phyloP scores from a whole-genome alignment of 148 eudicot genomes.

The Bassia scoparia region DNA sequence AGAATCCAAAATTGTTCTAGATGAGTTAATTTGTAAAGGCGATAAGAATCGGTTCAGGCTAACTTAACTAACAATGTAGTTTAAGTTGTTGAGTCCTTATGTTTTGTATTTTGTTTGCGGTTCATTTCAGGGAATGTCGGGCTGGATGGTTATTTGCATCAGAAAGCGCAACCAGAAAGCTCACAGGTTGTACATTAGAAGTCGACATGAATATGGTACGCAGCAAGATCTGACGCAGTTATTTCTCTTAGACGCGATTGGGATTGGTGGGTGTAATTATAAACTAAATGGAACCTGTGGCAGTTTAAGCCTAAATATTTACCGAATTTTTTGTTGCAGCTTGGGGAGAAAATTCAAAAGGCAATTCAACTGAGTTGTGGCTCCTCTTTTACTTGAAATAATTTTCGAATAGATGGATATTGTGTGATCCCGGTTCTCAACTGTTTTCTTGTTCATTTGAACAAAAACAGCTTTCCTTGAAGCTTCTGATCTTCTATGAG shows the following conservation, averaged over 20 bases:
- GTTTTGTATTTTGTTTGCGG: neutral
- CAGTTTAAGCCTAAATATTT: neutral
- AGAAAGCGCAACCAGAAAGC: slow-evolving; percentile 63
- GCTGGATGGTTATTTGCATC: slow-evolving; percentile 73
- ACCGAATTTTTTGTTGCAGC: neutral
- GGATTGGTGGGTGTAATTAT: slow-evolving; percentile 21
- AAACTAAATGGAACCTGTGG: slow-evolving; percentile 2
- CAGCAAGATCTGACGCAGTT: slow-evolving; percentile 62
- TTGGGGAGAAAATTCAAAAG: slow-evolving; percentile 12
- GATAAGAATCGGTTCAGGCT: neutral
- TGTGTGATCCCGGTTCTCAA: neutral
- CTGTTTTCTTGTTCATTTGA: neutral
- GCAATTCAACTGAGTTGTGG: slow-evolving; percentile 52
- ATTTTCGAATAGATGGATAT: neutral
- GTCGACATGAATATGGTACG: slow-evolving; percentile 68
- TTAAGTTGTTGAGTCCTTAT: neutral
- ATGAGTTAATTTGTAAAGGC: too few relatives aligned
- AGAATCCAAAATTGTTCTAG: slow-evolving; percentile 17
- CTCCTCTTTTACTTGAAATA: slow-evolving; percentile 17
- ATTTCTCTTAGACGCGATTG: slow-evolving; percentile 50
- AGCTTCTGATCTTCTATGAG: slow-evolving; percentile 9
- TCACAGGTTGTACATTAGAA: slow-evolving; percentile 69
- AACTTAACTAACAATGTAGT: too few relatives aligned
- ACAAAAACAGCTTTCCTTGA: slow-evolving; percentile 12
- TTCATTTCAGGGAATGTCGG: slow-evolving; percentile 68